phyloP scores from a whole-genome alignment of 768 basidiomycete species.

The Hemileccinum rubropunctum region DNA sequence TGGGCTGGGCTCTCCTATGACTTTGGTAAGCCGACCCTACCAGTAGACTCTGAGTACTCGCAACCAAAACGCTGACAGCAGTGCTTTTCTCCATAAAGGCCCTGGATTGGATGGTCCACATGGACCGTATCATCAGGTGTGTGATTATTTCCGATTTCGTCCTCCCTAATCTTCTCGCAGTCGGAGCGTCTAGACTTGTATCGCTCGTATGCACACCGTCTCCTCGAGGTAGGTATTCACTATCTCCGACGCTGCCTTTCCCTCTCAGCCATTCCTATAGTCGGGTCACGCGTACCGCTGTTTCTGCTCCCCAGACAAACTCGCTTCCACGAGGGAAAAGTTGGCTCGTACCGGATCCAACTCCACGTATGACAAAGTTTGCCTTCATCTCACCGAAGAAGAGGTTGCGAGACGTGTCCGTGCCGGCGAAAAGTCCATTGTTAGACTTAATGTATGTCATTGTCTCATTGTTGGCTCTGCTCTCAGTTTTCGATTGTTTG shows the following conservation, averaged over 20 bases:
- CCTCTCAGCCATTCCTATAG: conserved; percentile 37
- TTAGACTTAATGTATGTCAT: conserved; percentile 82
- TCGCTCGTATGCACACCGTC: conserved; percentile 61
- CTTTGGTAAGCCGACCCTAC: conserved; percentile 60
- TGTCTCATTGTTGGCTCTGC: background rate
- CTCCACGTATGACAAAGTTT: conserved; percentile 83
- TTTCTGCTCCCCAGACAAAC: conserved; percentile 79
- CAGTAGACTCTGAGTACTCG: too few relatives aligned
- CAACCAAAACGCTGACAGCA: conserved; percentile 9
- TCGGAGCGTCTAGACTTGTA: conserved; percentile 90
- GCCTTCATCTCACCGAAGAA: conserved; percentile 82
- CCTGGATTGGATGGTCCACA: conserved; percentile 74
- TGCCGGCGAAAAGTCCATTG: conserved; percentile 74
- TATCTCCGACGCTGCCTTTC: background rate
- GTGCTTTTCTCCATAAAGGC: too few relatives aligned
- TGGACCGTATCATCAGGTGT: too few relatives aligned
- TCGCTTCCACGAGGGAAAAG: conserved; percentile 66
- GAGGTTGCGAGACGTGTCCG: conserved; percentile 73
- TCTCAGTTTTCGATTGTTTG: conserved; percentile 1
- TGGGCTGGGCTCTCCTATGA: conserved; percentile 96
- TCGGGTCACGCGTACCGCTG: conserved; percentile 90
- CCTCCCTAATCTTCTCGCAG: conserved; percentile 39
- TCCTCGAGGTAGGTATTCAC: conserved; percentile 62
- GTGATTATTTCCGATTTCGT: conserved; percentile 66
- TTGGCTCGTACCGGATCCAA: conserved; percentile 73